Percentiles rank a stretch among this genome's conserved stretches.
phyloP scores from a whole-genome alignment of 495 filamentous ascomycete genomes.

The Penicillium parvum region DNA sequence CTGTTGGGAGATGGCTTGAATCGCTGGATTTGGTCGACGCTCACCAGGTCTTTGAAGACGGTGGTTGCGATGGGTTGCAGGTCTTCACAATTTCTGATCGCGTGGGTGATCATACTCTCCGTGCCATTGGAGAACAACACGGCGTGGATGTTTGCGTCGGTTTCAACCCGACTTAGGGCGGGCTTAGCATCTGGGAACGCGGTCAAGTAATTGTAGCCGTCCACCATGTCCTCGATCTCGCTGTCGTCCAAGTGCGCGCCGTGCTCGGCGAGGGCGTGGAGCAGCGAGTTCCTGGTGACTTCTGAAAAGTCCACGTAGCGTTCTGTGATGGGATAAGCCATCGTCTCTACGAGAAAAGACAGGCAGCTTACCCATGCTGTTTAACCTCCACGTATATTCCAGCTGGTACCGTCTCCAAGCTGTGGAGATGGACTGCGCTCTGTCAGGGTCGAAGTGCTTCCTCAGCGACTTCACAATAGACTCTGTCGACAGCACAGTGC shows the following conservation, averaged over 20 bases:
- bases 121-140: slow-evolving; percentile 78
- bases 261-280: slow-evolving; percentile 59
- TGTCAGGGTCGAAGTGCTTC: slow-evolving; percentile 48
- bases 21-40: slow-evolving; percentile 53
- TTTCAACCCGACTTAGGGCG: slow-evolving; percentile 43
- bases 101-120: slow-evolving; percentile 56
- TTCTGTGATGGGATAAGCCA: slow-evolving; percentile 33
- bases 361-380: slow-evolving; percentile 62
- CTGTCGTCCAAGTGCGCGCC: slow-evolving; percentile 36
- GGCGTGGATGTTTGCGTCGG: slow-evolving; percentile 38
- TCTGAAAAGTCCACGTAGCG: slow-evolving; percentile 59
- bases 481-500: slow-evolving; percentile 66
- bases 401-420: slow-evolving; percentile 63
- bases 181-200: slow-evolving; percentile 65
- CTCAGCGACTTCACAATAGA: slow-evolving; percentile 56
- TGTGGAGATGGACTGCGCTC: slow-evolving; percentile 51
- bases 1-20: slow-evolving; percentile 68
- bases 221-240: slow-evolving; percentile 50
- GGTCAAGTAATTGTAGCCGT: slow-evolving; percentile 62
- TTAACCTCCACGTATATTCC: slow-evolving; percentile 79
- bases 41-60: slow-evolving; percentile 55
- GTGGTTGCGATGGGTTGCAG: slow-evolving; percentile 46
- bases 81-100: slow-evolving; percentile 51
- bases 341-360: background rate
- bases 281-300: slow-evolving; percentile 60